phyloP scores from a whole-genome alignment of 73 alveolate genomes.

The Tetrahymena thermophila region DNA sequence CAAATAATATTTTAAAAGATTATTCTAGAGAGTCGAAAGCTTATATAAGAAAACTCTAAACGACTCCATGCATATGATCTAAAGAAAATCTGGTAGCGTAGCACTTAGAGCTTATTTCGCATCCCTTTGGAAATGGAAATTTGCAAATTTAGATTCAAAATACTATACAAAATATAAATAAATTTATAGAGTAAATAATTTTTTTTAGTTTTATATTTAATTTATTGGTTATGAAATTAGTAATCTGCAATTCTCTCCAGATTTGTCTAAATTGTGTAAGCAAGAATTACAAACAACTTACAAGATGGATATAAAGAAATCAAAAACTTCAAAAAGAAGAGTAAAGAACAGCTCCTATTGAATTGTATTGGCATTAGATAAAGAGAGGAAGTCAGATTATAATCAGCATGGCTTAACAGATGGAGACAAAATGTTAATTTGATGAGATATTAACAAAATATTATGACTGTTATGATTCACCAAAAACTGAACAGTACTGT shows the following conservation, averaged over 20 bases:
- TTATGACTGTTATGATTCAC: neutral
- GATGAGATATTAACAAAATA: neutral
- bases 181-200: neutral
- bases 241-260: neutral
- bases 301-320: neutral
- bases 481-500: neutral
- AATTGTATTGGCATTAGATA: neutral
- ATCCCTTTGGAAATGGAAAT: neutral
- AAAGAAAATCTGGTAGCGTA: neutral
- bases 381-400: neutral
- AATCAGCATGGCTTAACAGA: neutral
- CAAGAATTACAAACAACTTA: neutral
- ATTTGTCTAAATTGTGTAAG: neutral
- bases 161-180: neutral
- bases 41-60: neutral
- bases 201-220: neutral
- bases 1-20: neutral
- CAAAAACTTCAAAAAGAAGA: neutral
- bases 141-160: neutral
- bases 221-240: neutral
- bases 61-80: neutral
- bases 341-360: too few species aligned
- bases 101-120: neutral
- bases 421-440: neutral
- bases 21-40: neutral